Evolutionary conservation across 139 green algal species (phyloP), one percentile per base, ranked within the genome.

Genomic region (Closterium sp.): DNA sequence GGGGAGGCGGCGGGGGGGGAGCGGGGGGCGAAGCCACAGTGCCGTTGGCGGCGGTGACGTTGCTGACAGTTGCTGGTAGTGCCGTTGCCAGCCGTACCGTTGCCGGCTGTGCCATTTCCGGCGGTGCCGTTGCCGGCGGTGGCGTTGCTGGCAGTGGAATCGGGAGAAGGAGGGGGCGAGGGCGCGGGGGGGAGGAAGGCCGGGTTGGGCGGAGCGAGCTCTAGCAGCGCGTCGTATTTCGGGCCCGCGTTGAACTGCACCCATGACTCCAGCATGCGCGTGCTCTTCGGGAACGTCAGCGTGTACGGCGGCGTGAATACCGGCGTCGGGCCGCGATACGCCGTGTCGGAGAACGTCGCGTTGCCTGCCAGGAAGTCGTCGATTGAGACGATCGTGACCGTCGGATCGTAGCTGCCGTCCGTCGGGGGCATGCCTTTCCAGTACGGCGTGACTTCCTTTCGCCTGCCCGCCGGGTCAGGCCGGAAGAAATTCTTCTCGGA

Each of bases 371-470:
- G 85, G 29, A 88, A 32, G 85, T 88, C 85, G 30, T 88, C 30
- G 85, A 88, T 38, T 11, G 85, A 88, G 85, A 88, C 30, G 24
- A 88, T 88, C 30, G 85, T 88, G 85, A 32, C 29, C 85, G 85
- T 88, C 85, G 85, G 22, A 88, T 88, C 85, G 30, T 88, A 88
- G 85, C 22, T 88, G 85, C 29, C 29, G 85, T 88, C 85, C 17
- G 85, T 88, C 30, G 85, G 29, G 13, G 29, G 29, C 29, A 88
- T 88, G 1, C 85, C 85, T 22, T 88, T 88, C 29, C 29, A 88
- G 85, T 88, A 88, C 85, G 30, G 85, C 85, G 85, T 88, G 19
- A 88, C 85, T 32, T 88, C 85, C 62, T 79, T 79, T 24, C 62
- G 62, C 62, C 62, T 79, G 62, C 62, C 62, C 62, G 62, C 17